Base-by-base conservation (phyloP, 371 early-diverging fungal species). In the Haplosporangium sp. region DNA sequence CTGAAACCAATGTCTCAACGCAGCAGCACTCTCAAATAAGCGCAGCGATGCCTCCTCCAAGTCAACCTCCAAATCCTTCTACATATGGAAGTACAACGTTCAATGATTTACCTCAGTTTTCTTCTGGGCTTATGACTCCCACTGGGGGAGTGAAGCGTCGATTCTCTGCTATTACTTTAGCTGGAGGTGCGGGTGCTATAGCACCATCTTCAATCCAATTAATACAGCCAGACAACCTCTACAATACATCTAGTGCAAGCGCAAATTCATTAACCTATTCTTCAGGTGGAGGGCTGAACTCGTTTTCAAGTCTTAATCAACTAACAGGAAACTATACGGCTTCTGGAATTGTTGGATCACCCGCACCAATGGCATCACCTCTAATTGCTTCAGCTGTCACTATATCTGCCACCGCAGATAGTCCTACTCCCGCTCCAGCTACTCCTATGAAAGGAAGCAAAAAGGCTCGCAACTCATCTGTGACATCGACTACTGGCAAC, bases 381-480 rank as follows among this genome's bases (percentile, higher is more conserved):
- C 50, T 40, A 3, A 59, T 61, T 8, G 39, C 55, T 0, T 69
- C 74, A 20, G 61, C 74, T 34, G 48, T 63, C 35, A 40, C 60
- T 20, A 44, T 45, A 11, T 44, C 69, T 1, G 20, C 63, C 11
- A 58, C 37, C 8, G 39, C 55, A 9, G 27, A 27, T 27, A 39
- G 45, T 27, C 6, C 11, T 27, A 10, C 50, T 20, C 27, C 60
- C 0, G 44, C 37, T 3, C 45, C 10, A 45, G 10, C 45, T 45
- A 19, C 35, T 17, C 38, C 67, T 34, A 56, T 20, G 20, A 73
- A 73, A 40, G 48, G 45, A 15, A 63, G 50, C 38, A 73, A 73
- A 27, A 61, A 68, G 8, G 50, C 63, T 19, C 73, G 73, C 50
- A 73, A 62, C 11, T 15, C 73, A 0, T 67, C 73, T 6, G 68